A percentile compares a stretch with the other conserved stretches of the same genome.
Evolutionary conservation across 495 filamentous ascomycete genomes (phyloP).

Genomic region (Xylaria palmicola): DNA sequence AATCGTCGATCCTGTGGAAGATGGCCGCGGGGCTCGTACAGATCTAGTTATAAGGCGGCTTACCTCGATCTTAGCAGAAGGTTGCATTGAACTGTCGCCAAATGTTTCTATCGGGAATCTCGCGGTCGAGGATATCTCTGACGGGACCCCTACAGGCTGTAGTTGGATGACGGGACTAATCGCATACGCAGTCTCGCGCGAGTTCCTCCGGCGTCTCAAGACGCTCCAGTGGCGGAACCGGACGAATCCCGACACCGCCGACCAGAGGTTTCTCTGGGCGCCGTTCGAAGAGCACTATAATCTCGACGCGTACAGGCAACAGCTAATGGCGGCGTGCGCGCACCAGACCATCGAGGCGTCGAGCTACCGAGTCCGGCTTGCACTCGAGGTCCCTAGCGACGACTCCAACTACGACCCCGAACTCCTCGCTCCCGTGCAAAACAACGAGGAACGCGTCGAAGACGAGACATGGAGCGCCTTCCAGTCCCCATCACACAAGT

Average conservation of each 20-base stretch:
- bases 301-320: slow-evolving; percentile 22
- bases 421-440: neutral
- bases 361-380: slow-evolving; percentile 20
- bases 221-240: slow-evolving; percentile 8
- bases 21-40: neutral
- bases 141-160: neutral
- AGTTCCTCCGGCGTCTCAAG: slow-evolving; percentile 26
- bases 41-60: slow-evolving; percentile 9
- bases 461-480: slow-evolving; percentile 24
- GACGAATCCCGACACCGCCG: neutral
- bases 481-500: neutral
- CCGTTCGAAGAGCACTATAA: slow-evolving; percentile 24
- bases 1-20: slow-evolving; percentile 21
- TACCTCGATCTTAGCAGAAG: slow-evolving; percentile 13
- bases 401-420: slow-evolving; percentile 18
- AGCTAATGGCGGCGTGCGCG: slow-evolving; percentile 23
- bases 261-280: slow-evolving; percentile 17
- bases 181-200: slow-evolving; percentile 23
- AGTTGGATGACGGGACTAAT: slow-evolving; percentile 22
- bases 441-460: neutral
- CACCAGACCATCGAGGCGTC: slow-evolving; percentile 27
- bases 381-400: slow-evolving; percentile 27
- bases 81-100: slow-evolving; percentile 14
- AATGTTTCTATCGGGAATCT: neutral
- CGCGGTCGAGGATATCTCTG: neutral